A percentile compares a stretch with the other conserved stretches of the same genome.
Evolutionary conservation across 129 eudicot species (phyloP).

Genomic region (Saussurea involucrata): DNA sequence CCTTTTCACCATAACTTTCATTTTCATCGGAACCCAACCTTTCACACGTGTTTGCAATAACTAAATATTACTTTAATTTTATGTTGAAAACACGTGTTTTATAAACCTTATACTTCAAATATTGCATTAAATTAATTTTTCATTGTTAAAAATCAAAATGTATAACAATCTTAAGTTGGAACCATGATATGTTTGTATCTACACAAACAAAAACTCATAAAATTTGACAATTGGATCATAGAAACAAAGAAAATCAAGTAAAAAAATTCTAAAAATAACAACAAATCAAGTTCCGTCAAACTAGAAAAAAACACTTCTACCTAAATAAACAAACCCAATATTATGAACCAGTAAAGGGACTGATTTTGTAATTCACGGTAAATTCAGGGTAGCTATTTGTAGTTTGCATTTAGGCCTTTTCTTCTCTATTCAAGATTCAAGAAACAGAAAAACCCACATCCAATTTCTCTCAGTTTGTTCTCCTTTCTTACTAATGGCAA

Average conservation of each 20-base stretch:
- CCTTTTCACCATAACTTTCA: no score
- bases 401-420: background rate
- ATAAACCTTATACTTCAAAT: no score
- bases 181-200: background rate
- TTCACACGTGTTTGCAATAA: background rate
- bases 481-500: background rate
- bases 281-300: no score
- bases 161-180: background rate
- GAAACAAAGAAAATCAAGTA: background rate
- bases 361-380: background rate
- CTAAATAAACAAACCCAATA: background rate
- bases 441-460: constrained; percentile 16
- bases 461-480: background rate
- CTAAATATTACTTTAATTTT: no score
- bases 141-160: no score
- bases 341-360: background rate
- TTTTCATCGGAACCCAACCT: no score
- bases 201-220: no score
- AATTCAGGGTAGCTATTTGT: background rate
- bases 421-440: background rate
- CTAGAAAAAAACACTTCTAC: no score
- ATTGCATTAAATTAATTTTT: no score
- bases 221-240: background rate
- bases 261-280: no score
- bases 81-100: no score